Conservation (phyloP, 2,329 filamentous ascomycete genomes). For the Paracorniculantispora psalliotae region DNA sequence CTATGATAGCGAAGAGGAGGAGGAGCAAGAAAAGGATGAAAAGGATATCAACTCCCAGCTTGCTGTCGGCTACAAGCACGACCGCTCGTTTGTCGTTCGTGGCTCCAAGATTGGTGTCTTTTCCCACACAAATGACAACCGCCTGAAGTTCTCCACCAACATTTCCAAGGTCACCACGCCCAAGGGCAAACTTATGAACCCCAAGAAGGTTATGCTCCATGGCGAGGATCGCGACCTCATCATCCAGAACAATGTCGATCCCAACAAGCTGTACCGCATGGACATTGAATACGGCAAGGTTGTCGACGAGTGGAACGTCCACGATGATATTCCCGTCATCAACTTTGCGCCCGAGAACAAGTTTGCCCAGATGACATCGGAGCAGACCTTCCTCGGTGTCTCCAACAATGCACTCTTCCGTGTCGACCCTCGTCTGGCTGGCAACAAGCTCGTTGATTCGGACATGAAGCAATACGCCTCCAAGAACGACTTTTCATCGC, state of each 20-base stretch:
- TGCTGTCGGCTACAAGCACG: slow-evolving; percentile 94
- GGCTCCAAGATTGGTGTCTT: slow-evolving; percentile 98
- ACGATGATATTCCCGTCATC: slow-evolving; percentile 89
- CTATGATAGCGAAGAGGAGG: slow-evolving; percentile 65
- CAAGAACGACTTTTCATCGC: slow-evolving; percentile 94
- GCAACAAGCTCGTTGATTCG: slow-evolving; percentile 86
- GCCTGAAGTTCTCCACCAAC: slow-evolving; percentile 92
- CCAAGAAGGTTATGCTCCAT: slow-evolving; percentile 95
- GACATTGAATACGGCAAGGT: slow-evolving; percentile 97
- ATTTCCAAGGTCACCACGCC: slow-evolving; percentile 95
- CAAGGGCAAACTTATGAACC: slow-evolving; percentile 79
- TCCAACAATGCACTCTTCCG: slow-evolving; percentile 91
- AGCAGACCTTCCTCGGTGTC: slow-evolving; percentile 91
- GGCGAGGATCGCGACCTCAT: slow-evolving; percentile 87
- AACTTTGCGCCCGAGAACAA: slow-evolving; percentile 96
- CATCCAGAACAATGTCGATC: slow-evolving; percentile 74
- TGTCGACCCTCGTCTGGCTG: slow-evolving; percentile 83
- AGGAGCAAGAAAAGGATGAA: slow-evolving; percentile 60
- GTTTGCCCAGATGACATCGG: slow-evolving; percentile 93
- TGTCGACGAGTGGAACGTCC: slow-evolving; percentile 97
- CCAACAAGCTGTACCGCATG: slow-evolving; percentile 93
- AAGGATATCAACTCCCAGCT: slow-evolving; percentile 88
- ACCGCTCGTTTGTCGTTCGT: slow-evolving; percentile 93
- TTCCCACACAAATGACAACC: slow-evolving; percentile 89
- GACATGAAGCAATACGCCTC: slow-evolving; percentile 94